phyloP scores from a whole-genome alignment of 305 asterid species.

The Rubia peregrina region DNA sequence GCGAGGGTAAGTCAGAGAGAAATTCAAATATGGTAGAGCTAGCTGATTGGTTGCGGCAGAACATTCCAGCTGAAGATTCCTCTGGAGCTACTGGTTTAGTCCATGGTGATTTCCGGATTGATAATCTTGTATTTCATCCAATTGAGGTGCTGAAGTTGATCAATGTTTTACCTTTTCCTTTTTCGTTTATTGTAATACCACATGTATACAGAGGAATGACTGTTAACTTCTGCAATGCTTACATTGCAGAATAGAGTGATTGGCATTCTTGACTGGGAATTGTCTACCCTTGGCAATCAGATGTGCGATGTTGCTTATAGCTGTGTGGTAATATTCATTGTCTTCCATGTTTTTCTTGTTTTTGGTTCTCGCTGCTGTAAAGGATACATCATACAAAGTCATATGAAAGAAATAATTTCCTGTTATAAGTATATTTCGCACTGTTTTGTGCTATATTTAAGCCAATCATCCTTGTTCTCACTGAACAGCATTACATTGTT shows the following conservation, averaged over 20 bases:
- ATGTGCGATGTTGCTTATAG: conserved; percentile 95
- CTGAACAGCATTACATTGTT: conserved; percentile 63
- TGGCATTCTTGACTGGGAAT: conserved; percentile 95
- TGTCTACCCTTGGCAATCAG: conserved; percentile 92
- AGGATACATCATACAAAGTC: not conserved
- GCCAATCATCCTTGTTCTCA: conserved; percentile 20
- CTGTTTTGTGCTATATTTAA: not conserved
- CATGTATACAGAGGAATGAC: not conserved
- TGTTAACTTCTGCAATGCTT: conserved; percentile 4
- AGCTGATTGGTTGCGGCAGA: conserved; percentile 66
- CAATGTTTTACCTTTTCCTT: not conserved
- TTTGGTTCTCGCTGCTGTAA: not conserved
- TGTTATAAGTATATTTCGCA: not conserved
- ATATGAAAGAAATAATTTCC: not conserved
- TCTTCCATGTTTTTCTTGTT: not conserved
- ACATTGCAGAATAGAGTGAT: conserved; percentile 83
- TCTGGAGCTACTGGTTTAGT: too few relatives aligned
- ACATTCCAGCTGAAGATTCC: conserved; percentile 83
- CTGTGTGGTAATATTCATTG: conserved; percentile 55
- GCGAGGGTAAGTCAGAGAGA: conserved; percentile 75
- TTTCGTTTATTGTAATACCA: not conserved
- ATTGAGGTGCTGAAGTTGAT: conserved; percentile 52
- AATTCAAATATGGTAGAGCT: conserved; percentile 84
- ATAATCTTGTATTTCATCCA: conserved; percentile 94
- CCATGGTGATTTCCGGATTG: conserved; percentile 92